Evolutionary conservation across 495 filamentous ascomycete species (phyloP).

Genomic region (Xylaria intraflava): DNA sequence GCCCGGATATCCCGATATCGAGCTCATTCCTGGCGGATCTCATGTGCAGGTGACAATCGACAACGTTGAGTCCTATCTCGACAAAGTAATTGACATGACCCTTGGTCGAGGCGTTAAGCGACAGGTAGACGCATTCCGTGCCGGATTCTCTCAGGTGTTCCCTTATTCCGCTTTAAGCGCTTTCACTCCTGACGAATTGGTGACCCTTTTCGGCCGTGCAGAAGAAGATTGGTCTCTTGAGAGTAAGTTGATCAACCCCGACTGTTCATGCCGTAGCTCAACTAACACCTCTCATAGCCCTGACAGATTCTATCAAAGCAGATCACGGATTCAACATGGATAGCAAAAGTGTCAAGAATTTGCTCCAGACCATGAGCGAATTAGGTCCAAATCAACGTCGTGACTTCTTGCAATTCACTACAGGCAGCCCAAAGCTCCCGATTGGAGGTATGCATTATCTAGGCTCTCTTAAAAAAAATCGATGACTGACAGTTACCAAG

Average conservation of each 20-base stretch:
- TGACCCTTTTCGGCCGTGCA: conserved; percentile 87
- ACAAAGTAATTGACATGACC: conserved; percentile 86
- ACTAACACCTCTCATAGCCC: conserved; percentile 47
- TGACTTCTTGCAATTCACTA: conserved; percentile 97
- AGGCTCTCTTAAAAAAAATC: background rate
- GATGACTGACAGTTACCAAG: conserved; percentile 39
- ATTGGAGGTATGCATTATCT: conserved; percentile 72
- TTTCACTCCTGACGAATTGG: conserved; percentile 95
- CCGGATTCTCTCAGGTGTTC: conserved; percentile 94
- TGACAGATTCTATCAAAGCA: conserved; percentile 99
- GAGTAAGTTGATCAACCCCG: conserved; percentile 53
- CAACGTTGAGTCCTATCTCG: conserved; percentile 81
- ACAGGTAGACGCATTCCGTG: conserved; percentile 86
- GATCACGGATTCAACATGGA: conserved; percentile 99
- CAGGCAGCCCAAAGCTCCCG: conserved; percentile 95
- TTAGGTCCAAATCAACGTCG: conserved; percentile 66
- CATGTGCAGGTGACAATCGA: conserved; percentile 74
- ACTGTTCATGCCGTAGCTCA: background rate
- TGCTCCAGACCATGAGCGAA: conserved; percentile 95
- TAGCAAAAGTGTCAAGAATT: conserved; percentile 89
- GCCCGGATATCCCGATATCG: conserved; percentile 86
- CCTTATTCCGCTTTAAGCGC: conserved; percentile 86
- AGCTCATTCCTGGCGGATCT: conserved; percentile 68
- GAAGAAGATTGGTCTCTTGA: conserved; percentile 98
- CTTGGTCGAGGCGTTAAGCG: conserved; percentile 77